Percentiles rank a stretch among this genome's conserved stretches.
phyloP scores from a whole-genome alignment of 2,329 filamentous ascomycete genomes.

The Fusarium caatingaense region DNA sequence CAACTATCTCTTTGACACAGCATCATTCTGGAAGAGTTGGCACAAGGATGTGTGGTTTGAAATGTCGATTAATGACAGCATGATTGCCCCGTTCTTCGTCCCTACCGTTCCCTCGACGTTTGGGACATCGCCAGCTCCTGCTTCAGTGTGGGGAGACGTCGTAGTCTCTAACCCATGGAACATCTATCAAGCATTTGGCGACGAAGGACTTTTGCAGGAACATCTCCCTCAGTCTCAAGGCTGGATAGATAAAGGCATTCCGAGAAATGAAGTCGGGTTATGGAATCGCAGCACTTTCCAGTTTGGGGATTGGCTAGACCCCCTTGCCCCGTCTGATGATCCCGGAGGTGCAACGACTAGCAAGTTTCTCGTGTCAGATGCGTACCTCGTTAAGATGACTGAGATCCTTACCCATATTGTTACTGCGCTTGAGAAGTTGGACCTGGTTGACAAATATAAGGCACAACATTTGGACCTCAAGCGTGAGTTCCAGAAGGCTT shows the following conservation, averaged over 20 bases:
- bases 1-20: conserved; percentile 64
- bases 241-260: conserved; percentile 10
- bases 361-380: conserved; percentile 56
- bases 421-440: conserved; percentile 43
- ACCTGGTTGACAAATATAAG: conserved; percentile 33
- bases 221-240: conserved; percentile 13
- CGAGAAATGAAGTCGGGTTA: conserved; percentile 44
- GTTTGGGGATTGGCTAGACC: conserved; percentile 61
- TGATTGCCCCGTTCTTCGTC: not conserved
- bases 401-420: conserved; percentile 51
- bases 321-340: conserved; percentile 53
- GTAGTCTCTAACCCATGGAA: not conserved
- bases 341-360: conserved; percentile 54
- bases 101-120: not conserved
- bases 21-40: conserved; percentile 55
- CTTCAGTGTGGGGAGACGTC: not conserved
- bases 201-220: not conserved
- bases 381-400: conserved; percentile 58
- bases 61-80: not conserved
- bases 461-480: conserved; percentile 34
- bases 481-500: conserved; percentile 36
- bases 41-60: conserved; percentile 7
- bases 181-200: not conserved
- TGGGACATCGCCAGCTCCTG: not conserved
- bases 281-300: conserved; percentile 43